A percentile compares a stretch with the other conserved stretches of the same genome.
Evolutionary conservation across 192 early-diverging fungal genomes (phyloP).

Genomic region (Coemansia sp.): DNA sequence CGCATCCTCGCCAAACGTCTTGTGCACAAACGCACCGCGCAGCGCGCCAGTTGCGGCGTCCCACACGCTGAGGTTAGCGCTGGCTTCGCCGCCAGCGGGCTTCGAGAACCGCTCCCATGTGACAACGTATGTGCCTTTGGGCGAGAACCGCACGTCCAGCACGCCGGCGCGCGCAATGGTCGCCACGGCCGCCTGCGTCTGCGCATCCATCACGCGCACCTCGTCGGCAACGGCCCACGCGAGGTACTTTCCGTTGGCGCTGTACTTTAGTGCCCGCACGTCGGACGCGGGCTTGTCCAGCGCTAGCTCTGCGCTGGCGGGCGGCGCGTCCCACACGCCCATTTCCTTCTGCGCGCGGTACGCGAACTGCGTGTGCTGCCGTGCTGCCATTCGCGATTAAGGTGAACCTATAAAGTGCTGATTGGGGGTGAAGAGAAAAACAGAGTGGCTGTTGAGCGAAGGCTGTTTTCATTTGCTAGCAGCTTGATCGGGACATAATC

Average conservation of each 20-base stretch:
- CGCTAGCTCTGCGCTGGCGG: conserved; percentile 9
- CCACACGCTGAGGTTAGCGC: conserved; percentile 82
- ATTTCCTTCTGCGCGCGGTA: conserved; percentile 44
- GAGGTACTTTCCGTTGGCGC: conserved; percentile 67
- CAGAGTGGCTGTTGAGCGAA: not conserved
- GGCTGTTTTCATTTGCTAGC: not conserved
- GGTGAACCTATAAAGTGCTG: not conserved
- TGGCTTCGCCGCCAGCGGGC: conserved; percentile 60
- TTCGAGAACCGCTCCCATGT: conserved; percentile 73
- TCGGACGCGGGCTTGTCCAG: conserved; percentile 23
- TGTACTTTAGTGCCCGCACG: conserved; percentile 58
- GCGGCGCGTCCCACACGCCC: conserved; percentile 42
- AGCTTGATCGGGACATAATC: not conserved
- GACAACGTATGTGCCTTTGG: conserved; percentile 82
- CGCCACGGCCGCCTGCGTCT: conserved; percentile 58
- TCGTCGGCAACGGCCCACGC: conserved; percentile 59
- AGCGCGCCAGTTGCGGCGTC: conserved; percentile 67
- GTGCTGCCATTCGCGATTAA: conserved; percentile 21
- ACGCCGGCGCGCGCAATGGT: conserved; percentile 65
- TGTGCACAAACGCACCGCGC: conserved; percentile 75
- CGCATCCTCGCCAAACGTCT: conserved; percentile 72
- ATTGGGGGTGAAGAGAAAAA: not conserved
- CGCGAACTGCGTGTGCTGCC: conserved; percentile 42
- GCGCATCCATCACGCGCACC: conserved; percentile 74
- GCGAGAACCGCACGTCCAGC: conserved; percentile 89